Evolutionary conservation across 192 early-diverging fungal genomes (phyloP), one percentile per base, ranked within the genome.

Genomic region (Gamsiella multidivaricata): DNA sequence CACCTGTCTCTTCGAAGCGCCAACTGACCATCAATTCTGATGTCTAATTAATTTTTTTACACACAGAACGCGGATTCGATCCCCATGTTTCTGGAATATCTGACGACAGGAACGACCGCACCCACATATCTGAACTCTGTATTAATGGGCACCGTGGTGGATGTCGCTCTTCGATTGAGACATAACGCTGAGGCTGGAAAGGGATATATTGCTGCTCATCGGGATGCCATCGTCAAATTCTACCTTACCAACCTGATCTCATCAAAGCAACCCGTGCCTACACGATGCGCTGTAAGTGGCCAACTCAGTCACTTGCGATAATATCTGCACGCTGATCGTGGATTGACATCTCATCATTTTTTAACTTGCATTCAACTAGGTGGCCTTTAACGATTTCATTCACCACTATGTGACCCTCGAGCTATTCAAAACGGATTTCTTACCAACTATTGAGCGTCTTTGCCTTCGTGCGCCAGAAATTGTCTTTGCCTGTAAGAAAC

Each of bases 381-480:
- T 78, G 28, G 71, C 87, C 18, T 84, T 94, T 36, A 69, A 86
- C 26, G 84, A 86, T 37, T 94, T 93, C 65, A 74, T 95, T 42
- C 80, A 83, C 17, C 45, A 43, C 15, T 86, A 74, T 43, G 80
- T 95, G 12, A 81, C 84, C 3, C 78, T 84, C 28, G 80, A 70
- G 5, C 68, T 82, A 37, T 91, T 94, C 46, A 82, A 84, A 25
- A 37, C 51, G 6, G 83, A 90, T 51, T 87, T 95, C 52, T 60
- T 87, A 17, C 81, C 90, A 23, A 81, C 86, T 37, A 82, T 93
- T n/a, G 87, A 93, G 41, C 88, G 91, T 45, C 86, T 94, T 76
- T 84, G 94, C 58, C 81, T 97, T 50, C 89, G 96, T 45, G 92
- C 96, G 12, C 96, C 96, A 17, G 96, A 96, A 61, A 85, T 90